Conservation (phyloP, 495 filamentous ascomycete species). For the Halenospora varia region DNA sequence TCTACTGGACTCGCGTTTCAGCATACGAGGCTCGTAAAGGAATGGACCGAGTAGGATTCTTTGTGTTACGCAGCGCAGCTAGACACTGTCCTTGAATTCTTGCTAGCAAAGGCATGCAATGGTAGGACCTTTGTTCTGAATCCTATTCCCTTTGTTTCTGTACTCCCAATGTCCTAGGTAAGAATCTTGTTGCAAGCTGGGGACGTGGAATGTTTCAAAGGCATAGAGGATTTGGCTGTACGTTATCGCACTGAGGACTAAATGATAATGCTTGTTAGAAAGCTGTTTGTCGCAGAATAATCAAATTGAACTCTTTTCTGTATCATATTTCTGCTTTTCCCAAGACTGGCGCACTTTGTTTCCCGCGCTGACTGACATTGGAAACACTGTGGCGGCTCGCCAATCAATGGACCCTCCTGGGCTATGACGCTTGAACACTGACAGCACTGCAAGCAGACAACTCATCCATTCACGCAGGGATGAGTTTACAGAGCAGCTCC, state of each 20-base stretch:
- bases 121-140: too few relatives aligned
- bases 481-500: background rate
- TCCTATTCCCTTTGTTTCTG: too few relatives aligned
- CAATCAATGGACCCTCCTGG: constrained; percentile 10
- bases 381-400: constrained; percentile 5
- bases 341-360: background rate
- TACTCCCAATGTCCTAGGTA: too few relatives aligned
- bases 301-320: background rate
- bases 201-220: background rate
- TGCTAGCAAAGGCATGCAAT: too few relatives aligned
- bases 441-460: constrained; percentile 11
- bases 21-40: background rate
- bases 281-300: background rate
- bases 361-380: constrained; percentile 4
- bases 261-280: too few relatives aligned
- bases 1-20: background rate
- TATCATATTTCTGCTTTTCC: constrained; percentile 5
- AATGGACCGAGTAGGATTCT: background rate
- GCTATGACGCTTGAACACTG: constrained; percentile 1
- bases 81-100: too few relatives aligned
- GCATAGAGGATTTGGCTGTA: too few relatives aligned
- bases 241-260: too few relatives aligned
- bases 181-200: background rate
- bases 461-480: background rate
- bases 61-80: too few relatives aligned